Conservation (phyloP, 805 yeast genomes). For the Aciculoconidium aculeatum region DNA sequence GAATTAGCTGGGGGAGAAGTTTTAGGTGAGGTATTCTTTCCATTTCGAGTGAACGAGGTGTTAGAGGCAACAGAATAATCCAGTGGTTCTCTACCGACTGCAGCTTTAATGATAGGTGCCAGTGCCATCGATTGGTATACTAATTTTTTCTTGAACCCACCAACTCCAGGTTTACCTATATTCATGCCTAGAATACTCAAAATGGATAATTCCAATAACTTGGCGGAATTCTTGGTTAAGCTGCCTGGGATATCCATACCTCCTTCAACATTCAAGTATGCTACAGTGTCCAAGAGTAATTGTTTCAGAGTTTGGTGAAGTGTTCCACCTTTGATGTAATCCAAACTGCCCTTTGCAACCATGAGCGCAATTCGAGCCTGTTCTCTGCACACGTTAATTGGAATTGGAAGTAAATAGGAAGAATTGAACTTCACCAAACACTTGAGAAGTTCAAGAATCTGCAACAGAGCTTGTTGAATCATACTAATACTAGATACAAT, state of each 20-base stretch:
- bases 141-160: too few relatives aligned
- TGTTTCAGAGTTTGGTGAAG: constrained; percentile 63
- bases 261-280: constrained; percentile 47
- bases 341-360: constrained; percentile 72
- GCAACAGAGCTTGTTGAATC: constrained; percentile 62
- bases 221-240: constrained; percentile 50
- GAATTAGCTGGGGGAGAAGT: too few relatives aligned
- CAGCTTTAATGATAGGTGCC: constrained; percentile 20
- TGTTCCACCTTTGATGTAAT: constrained; percentile 79
- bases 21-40: too few relatives aligned
- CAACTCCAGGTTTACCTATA: constrained; percentile 14
- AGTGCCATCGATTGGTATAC: too few relatives aligned
- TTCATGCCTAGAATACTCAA: constrained; percentile 57
- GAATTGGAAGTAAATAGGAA: constrained; percentile 52
- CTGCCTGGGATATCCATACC: constrained; percentile 54
- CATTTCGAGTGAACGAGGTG: too few relatives aligned
- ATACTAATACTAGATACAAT: constrained; percentile 53
- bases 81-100: constrained; percentile 20
- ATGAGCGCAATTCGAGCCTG: constrained; percentile 58
- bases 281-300: constrained; percentile 45
- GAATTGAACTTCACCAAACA: constrained; percentile 32
- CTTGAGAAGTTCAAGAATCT: constrained; percentile 49
- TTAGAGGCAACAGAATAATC: too few relatives aligned
- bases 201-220: constrained; percentile 52
- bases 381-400: constrained; percentile 56